A percentile compares a stretch with the other conserved stretches of the same genome.
Conservation (phyloP, 305 asterid species). For the Rubia tinctorum region DNA sequence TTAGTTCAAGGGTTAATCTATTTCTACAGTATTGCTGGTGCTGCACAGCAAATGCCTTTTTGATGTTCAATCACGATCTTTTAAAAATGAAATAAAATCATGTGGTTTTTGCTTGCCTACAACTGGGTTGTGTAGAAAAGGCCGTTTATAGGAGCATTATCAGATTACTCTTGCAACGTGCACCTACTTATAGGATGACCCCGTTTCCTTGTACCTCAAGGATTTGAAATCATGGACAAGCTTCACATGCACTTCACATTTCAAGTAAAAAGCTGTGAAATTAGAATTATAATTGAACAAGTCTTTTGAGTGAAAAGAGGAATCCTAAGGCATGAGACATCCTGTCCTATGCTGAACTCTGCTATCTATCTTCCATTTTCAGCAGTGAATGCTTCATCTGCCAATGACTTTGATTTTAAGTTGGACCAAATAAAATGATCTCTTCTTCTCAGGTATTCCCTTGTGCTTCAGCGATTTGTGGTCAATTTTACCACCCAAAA, state of each 20-base stretch:
- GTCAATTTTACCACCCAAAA: constrained; percentile 67
- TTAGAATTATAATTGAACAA: not conserved
- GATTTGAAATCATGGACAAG: not conserved
- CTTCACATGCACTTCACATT: not conserved
- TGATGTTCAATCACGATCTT: not conserved
- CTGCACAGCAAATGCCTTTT: not conserved
- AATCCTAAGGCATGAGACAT: not conserved
- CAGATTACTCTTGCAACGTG: not conserved
- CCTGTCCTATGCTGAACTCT: constrained; percentile 7
- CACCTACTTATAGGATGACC: not conserved
- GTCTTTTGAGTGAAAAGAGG: not conserved
- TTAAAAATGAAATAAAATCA: not conserved
- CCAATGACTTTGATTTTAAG: not conserved
- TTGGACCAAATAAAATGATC: constrained; percentile 1
- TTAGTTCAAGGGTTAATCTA: not conserved
- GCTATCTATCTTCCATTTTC: not conserved
- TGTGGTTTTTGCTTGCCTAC: not conserved
- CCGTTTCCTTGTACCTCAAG: not conserved
- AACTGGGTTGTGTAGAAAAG: not conserved
- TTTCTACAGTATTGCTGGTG: not conserved
- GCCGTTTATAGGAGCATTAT: not conserved
- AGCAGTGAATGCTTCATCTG: not conserved
- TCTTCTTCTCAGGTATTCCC: constrained; percentile 56
- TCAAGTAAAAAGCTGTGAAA: not conserved
- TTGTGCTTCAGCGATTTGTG: constrained; percentile 74